Evolutionary conservation across 202 grass and related monocot species (phyloP), one percentile per base, ranked within the genome.

Genomic region (Musa balbisiana): DNA sequence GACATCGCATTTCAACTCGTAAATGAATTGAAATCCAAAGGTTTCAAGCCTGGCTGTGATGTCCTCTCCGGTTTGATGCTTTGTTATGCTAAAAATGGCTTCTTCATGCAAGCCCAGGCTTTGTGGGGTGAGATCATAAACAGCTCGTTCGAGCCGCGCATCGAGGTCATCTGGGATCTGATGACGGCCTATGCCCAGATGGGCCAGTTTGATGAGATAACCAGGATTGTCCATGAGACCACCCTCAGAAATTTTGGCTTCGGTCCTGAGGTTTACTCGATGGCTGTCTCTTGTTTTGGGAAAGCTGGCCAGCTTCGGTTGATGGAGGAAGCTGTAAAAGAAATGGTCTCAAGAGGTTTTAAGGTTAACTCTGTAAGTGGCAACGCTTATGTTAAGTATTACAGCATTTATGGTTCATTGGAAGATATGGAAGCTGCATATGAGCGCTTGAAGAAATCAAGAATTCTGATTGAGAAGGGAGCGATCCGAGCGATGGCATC

Each of bases 51-150:
- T 75, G 62, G 56, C 22, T 73, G n/a, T 51, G 76, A 77, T 11
- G 29, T 55, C 4, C 78, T 80, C 21, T 83, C 80, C 56, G 54
- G 53, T 25, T 74, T 97, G 52, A 89, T 94, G 91, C 74, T 98
- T 52, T 69, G 78, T 11, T 78, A 70, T 74, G 88, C 88, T 20
- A 82, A 89, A 67, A 84, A 86, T 78, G 91, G 91, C 9, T 81
- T 86, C 78, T 86, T 98, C 49, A 59, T 9, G 24, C 74, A 67
- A 70, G 94, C 91, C 2, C 83, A 73, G 56, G 79, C 94, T 76
- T 78, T 97, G 65, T 91, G 90, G 86, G 64, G 74, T 58, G 86
- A 98, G 76, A 87, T 97, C 54, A 75, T 91, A 71, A 84, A 86
- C 77, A 98, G 88, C 79, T 90, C 94, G 27, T 79, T 86, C 43